Evolutionary conservation across 257 asterid genomes (phyloP).

Genomic region (Solanum arcanum): DNA sequence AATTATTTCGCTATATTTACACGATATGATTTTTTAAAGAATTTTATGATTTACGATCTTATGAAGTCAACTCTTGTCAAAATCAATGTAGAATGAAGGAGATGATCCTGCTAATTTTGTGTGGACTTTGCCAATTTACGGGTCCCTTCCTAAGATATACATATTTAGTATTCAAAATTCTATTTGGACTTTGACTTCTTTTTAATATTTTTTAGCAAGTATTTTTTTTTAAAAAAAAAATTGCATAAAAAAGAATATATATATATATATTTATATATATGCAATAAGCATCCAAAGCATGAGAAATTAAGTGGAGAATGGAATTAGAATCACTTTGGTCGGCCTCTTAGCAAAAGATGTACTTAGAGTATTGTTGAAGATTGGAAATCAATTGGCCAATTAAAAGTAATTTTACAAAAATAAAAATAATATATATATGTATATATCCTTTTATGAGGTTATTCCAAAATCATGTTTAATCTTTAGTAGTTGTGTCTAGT

Average conservation of each 20-base stretch:
- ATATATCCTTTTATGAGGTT: neutral
- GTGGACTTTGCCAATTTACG: neutral
- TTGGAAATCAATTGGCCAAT: constrained; percentile 5
- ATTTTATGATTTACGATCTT: neutral
- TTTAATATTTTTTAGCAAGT: neutral
- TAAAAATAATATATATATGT: neutral
- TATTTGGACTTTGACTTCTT: neutral
- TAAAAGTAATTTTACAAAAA: neutral
- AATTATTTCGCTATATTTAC: neutral
- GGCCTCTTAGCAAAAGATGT: constrained; percentile 22
- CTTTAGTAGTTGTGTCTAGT: neutral
- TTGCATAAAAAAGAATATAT: neutral
- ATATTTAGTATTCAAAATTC: neutral
- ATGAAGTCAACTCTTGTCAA: neutral
- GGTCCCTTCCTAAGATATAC: neutral
- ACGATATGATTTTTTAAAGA: neutral
- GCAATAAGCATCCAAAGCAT: constrained; percentile 9
- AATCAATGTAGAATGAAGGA: neutral
- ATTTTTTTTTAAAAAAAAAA: neutral
- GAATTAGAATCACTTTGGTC: constrained; percentile 29
- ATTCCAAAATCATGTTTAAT: neutral
- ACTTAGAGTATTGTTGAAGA: constrained; percentile 26
- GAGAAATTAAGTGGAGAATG: constrained; percentile 16
- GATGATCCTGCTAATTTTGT: neutral
- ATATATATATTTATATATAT: neutral